Conservation (phyloP, 306 rosid genomes). For the Gastrolobium bilobum region DNA sequence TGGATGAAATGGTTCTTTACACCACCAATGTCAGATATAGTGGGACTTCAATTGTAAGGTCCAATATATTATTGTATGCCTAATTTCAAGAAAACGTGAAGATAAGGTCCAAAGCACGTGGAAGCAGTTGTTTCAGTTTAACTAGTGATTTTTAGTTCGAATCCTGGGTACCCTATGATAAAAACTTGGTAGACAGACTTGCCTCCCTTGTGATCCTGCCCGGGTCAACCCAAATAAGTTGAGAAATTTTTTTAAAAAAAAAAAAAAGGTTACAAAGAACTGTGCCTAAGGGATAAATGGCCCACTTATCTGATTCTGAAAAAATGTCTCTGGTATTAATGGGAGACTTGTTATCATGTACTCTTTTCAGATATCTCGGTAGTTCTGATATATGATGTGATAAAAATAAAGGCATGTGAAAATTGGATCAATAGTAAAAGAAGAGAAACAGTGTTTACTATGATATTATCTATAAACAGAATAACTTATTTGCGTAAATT, state of each 20-base stretch:
- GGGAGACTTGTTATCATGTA: not conserved
- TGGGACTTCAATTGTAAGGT: constrained; percentile 18
- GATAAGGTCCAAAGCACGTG: not conserved
- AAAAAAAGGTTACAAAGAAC: not conserved
- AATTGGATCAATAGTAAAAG: not conserved
- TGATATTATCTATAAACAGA: not conserved
- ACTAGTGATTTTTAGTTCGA: no score
- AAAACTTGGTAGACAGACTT: no score
- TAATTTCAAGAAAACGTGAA: not conserved
- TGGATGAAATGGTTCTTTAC: no score
- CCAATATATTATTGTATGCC: not conserved
- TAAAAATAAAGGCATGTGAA: not conserved
- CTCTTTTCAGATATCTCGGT: not conserved
- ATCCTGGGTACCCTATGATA: no score
- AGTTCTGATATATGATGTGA: not conserved
- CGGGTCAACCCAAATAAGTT: no score
- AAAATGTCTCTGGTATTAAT: not conserved
- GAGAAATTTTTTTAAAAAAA: no score
- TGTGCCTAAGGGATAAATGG: not conserved
- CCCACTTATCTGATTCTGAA: not conserved
- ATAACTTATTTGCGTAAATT: constrained; percentile 25
- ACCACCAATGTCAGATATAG: not conserved
- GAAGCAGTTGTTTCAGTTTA: no score
- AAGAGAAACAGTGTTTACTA: not conserved
- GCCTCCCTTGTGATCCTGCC: no score